Evolutionary conservation across 1,139 yeast genomes (phyloP), one percentile per base, ranked within the genome.

Genomic region (Casaregolazyma lundiana): DNA sequence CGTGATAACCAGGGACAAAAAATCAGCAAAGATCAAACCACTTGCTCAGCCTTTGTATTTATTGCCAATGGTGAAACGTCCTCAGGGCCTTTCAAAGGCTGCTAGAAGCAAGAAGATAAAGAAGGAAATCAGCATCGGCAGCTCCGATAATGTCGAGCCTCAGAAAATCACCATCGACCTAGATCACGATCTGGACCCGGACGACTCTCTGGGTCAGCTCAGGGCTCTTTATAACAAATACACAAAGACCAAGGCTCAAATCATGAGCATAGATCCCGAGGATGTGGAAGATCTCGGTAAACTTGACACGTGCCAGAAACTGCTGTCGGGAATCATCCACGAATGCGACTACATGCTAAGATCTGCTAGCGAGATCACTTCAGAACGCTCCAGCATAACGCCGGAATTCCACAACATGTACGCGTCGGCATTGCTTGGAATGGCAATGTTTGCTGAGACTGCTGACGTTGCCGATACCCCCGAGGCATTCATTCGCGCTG

Each of bases 301-400:
- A 20, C 26, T 42, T 2, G 45, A 36, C n/a, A 35, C 38, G 6
- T 40, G 41, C 20, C 41, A 45, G 32, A 40, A 57, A 18, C 48
- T 88, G 35, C 68, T 89, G 45, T 85, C 89, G 58, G 97, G 97
- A 22, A 76, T 92, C 4, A 78, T 92, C 17, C 96, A 92, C 59
- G 97, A 92, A 64, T 85, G 96, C 66, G 97, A 90, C 60, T 69
- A 95, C 41, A 63, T 88, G 36, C 71, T 88, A 55, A 73, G 96
- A 57, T 61, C 68, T 47, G 57, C 62, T 37, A 66, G 50, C 19
- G 49, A 65, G 20, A 62, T 58, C 2, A 59, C 63, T 17, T 46
- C 46, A 29, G 35, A 38, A 20, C 26, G 21, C 35, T n/a, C 8
- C 17, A 35, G 36, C 7, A 35, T 42, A 7, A 78, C 82, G 13